Base-by-base conservation (phyloP, 495 filamentous ascomycete species). In the Aspergillus funiculosus region DNA sequence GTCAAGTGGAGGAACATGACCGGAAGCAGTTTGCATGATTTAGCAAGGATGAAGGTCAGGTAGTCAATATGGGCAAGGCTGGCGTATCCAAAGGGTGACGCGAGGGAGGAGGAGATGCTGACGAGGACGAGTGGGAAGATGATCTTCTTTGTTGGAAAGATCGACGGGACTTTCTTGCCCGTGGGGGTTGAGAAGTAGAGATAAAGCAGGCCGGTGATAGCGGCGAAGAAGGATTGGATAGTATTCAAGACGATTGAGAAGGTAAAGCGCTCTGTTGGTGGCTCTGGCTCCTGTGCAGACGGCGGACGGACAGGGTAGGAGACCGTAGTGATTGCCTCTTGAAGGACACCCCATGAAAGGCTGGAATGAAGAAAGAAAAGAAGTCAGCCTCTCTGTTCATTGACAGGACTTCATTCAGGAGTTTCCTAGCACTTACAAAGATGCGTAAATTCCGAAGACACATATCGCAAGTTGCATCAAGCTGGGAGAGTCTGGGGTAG, bases 291-390 rank as follows among this genome's bases (percentile, higher is more conserved):
- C 26, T 61, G 59, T 9, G 66, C 57, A 7, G 74, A 62, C 34
- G 67, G 56, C 15, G 62, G 46, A 30, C 52, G 58, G 14, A 66
- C 41, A 24, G 71, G 60, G 66, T 97, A 95, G 20, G 79, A 73
- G n/a, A 89, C 95, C 2, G 94, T 97, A 6, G 91, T 97, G 57
- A 98, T 91, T 43, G 91, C 87, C 63, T 98, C 92, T 76, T 98
- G 92, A 42, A 98, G 82, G 53, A 95, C 79, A 31, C 86, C 92
- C 92, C 92, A 98, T 35, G 89, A 86, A 2, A 98, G 74, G 64
- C 92, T 96, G 43, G 17, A 27, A n/a, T n/a, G 20, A 43, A 21
- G n/a, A 18, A n/a, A 32, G 20, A 37, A 25, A 14, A n/a, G 27
- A 17, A 50, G 40, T 65, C 40, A 67, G 54, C 38, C 11, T 20